A percentile compares a stretch with the other conserved stretches of the same genome.
Evolutionary conservation across 1,139 yeast species (phyloP).

Genomic region (Maudiozyma humilis): DNA sequence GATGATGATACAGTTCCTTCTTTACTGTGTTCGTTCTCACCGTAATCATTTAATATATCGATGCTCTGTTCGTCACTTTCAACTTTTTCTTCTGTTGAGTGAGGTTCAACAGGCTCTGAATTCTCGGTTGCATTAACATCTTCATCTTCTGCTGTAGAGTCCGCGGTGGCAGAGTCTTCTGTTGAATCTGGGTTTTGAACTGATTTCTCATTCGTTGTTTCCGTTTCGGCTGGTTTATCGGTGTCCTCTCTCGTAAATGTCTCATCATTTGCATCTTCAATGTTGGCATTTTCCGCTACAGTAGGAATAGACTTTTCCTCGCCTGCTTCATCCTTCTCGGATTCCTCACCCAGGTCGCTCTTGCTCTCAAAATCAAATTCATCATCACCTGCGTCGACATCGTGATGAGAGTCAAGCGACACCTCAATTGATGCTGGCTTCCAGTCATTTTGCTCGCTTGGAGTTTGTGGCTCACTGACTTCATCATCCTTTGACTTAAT

Average conservation of each 20-base stretch:
- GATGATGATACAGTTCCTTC: constrained; percentile 6
- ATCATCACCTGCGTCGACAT: background rate
- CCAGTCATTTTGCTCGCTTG: constrained; percentile 1
- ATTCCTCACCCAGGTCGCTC: constrained; percentile 1
- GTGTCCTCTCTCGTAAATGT: constrained; percentile 1
- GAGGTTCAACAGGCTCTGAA: too few species aligned
- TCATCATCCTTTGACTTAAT: constrained; percentile 17
- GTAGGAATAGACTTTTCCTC: background rate
- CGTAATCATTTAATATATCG: constrained; percentile 10
- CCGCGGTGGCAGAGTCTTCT: too few species aligned
- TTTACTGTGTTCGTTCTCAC: constrained; percentile 1
- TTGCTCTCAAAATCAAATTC: constrained; percentile 6
- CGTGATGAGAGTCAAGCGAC: constrained; percentile 2
- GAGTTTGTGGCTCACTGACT: background rate
- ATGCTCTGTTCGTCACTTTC: constrained; percentile 4
- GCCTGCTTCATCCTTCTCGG: background rate
- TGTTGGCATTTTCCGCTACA: too few species aligned
- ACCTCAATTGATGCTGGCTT: background rate
- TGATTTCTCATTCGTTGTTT: too few species aligned
- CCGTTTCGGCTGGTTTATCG: background rate
- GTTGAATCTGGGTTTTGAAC: too few species aligned
- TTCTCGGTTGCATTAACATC: too few species aligned
- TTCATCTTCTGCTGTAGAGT: too few species aligned
- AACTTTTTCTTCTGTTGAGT: background rate
- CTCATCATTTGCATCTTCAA: constrained; percentile 1